A percentile compares a stretch with the other conserved stretches of the same genome.
These are phyloP conservation scores for Erucastrum elatum DNA, from an alignment of 345 rosid species.

Conservation along the genomic window DNA sequence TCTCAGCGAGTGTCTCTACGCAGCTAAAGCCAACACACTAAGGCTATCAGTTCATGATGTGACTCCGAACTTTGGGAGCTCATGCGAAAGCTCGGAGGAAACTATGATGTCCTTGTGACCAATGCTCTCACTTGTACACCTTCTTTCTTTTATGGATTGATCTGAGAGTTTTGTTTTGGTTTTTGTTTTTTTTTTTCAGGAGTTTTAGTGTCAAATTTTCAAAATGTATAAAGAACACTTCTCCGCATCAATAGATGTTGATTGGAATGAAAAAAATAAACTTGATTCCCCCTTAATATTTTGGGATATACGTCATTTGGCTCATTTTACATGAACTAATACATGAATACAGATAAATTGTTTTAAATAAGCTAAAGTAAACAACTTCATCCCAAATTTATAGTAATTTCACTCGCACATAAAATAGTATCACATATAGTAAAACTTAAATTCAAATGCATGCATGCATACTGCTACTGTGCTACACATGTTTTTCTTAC, in stretches of 20 bases:
- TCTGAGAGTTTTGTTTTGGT: slow-evolving; percentile 19
- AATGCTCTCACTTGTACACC: slow-evolving; percentile 2
- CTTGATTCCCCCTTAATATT: not conserved
- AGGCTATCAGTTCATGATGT: slow-evolving; percentile 71
- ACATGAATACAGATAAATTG: too few relatives aligned
- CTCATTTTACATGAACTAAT: too few relatives aligned
- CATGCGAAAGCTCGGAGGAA: slow-evolving; percentile 86
- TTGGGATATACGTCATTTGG: too few relatives aligned
- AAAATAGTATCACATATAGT: not conserved
- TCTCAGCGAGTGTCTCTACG: slow-evolving; percentile 62
- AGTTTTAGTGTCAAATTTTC: slow-evolving; percentile 25
- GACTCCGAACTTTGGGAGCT: slow-evolving; percentile 69
- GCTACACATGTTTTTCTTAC: not conserved
- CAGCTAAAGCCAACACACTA: slow-evolving; percentile 39
- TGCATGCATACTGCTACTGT: not conserved
- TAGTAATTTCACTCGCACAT: not conserved
- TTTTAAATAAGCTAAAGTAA: too few relatives aligned
- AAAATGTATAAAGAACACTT: slow-evolving; percentile 31
- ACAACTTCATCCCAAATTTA: not conserved
- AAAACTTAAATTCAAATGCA: slow-evolving; percentile 13
- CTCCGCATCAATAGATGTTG: slow-evolving; percentile 24
- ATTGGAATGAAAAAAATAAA: slow-evolving; percentile 2
- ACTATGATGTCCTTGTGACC: slow-evolving; percentile 38
- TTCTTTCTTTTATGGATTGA: slow-evolving; percentile 5
- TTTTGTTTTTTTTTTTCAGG: not conserved